A percentile compares a stretch with the other conserved stretches of the same genome.
phyloP scores from a whole-genome alignment of 176 grass and related monocot genomes.

The Triticum urartu region DNA sequence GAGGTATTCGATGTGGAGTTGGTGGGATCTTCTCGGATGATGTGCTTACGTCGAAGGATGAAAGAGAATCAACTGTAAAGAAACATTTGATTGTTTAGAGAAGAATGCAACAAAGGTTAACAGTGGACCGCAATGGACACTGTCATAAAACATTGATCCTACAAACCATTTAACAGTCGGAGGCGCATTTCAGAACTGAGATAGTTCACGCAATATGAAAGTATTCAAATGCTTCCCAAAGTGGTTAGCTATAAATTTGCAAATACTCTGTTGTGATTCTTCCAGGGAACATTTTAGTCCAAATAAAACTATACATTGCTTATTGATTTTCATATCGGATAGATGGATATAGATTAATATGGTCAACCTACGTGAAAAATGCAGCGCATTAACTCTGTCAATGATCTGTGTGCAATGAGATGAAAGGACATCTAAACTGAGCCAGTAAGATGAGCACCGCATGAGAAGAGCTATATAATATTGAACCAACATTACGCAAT shows the following conservation, averaged over 20 bases:
- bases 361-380: background rate
- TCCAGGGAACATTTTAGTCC: background rate
- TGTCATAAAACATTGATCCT: background rate
- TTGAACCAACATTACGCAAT: background rate
- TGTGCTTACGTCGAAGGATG: constrained; percentile 76
- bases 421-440: background rate
- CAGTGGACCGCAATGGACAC: background rate
- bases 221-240: background rate
- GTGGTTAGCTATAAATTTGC: background rate
- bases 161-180: background rate
- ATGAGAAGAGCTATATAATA: constrained; percentile 1
- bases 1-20: constrained; percentile 78
- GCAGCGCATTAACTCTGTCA: background rate
- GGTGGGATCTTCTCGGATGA: constrained; percentile 78
- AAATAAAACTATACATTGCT: background rate
- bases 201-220: background rate
- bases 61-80: constrained; percentile 55
- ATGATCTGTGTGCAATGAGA: background rate
- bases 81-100: constrained; percentile 21
- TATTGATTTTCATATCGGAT: background rate
- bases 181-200: background rate
- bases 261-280: background rate
- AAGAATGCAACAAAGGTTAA: constrained; percentile 3
- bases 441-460: background rate
- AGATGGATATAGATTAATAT: background rate